A percentile compares a stretch with the other conserved stretches of the same genome.
Evolutionary conservation across 108 stramenopile species (phyloP).

Genomic region (Stephanodiscus minutulus): DNA sequence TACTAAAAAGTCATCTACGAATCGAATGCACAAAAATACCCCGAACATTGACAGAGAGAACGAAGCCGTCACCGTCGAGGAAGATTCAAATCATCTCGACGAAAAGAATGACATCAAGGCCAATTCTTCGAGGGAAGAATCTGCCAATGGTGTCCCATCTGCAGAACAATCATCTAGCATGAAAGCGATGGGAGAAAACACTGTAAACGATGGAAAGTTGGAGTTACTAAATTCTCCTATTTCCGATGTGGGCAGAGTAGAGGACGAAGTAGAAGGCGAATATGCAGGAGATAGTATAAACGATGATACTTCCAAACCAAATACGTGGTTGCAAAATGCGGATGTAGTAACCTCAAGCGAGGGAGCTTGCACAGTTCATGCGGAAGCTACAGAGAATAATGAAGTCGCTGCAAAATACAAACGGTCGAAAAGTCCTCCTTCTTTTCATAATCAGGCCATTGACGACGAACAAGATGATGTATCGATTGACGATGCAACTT

Average conservation of each 20-base stretch:
- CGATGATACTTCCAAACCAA: background rate
- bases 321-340: background rate
- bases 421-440: background rate
- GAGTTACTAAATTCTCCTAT: background rate
- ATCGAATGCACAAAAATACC: background rate
- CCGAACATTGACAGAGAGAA: background rate
- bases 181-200: background rate
- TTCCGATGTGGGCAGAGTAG: background rate
- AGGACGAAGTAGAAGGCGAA: background rate
- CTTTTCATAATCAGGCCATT: background rate
- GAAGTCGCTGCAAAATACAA: background rate
- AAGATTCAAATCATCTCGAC: background rate
- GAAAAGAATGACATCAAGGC: background rate
- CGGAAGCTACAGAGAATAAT: background rate
- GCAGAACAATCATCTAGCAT: background rate
- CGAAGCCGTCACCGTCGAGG: background rate
- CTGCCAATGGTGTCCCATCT: background rate
- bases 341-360: background rate
- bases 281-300: background rate
- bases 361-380: background rate
- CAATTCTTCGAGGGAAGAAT: background rate
- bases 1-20: background rate
- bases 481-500: constrained; percentile 4
- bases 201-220: background rate
- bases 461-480: background rate